Evolutionary conservation across 768 basidiomycete genomes (phyloP), one percentile per base, ranked within the genome.

Genomic region (Rhizopogon salebrosus): DNA sequence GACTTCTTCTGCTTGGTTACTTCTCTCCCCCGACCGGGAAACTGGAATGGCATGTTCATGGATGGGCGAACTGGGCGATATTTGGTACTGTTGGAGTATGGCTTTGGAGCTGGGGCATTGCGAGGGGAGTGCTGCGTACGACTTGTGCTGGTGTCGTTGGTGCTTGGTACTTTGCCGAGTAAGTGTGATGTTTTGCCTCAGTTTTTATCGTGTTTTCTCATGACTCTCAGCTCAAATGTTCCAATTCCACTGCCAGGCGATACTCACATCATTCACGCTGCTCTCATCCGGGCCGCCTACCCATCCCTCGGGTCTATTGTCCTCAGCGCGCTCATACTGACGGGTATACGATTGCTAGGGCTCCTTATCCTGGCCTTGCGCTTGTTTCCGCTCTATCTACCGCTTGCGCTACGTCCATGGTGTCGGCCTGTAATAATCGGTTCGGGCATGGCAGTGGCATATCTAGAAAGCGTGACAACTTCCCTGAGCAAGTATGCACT

Each of bases 101-200:
- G 83, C 66, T 85, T n/a, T 87, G 85, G 85, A 84, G 79, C 18
- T 85, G 86, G 80, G 80, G 79, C 9, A 85, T 97, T 6, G 83
- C 89, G 18, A 77, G 92, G 37, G 93, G 93, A 1, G 64, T 91
- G 1, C 70, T 93, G 40, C 75, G 91, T 6, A 89, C 87, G 50
- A 80, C 84, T 2, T 82, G 84, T 52, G 85, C 92, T 0, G 87
- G 85, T 27, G 89, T 94, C 4, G 80, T 98, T 31, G 94, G 92
- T 2, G 84, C 87, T 41, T 98, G 94, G 94, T 97, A 95, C 65
- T 95, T 92, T 69, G 66, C 80, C 26, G 75, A 82, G 79, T 85
- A 60, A 62, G 82, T 50, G 10, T 24, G 8, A 6, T 43, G 35
- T 23, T n/a, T 43, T 13, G n/a, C 24, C 38, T 52, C 14, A 1